phyloP scores from a whole-genome alignment of 1,284 basidiomycete species.

The Dichomitus squalens region DNA sequence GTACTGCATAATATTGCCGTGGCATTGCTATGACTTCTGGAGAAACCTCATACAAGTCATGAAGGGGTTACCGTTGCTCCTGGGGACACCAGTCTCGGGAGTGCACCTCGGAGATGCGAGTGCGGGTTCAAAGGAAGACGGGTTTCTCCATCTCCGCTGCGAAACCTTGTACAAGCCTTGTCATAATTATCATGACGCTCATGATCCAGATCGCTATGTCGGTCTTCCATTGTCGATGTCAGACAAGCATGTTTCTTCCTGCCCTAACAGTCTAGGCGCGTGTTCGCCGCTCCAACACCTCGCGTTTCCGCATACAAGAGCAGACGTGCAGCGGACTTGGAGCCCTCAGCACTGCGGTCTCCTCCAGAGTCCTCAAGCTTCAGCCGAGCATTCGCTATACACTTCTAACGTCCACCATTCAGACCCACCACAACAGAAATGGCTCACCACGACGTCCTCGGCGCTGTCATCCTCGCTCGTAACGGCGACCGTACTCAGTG shows the following conservation, averaged over 20 bases:
- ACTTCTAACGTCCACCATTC: neutral
- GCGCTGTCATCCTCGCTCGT: constrained; percentile 80
- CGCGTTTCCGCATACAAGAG: constrained; percentile 10
- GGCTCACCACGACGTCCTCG: constrained; percentile 66
- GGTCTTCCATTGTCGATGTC: neutral
- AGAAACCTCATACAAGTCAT: neutral
- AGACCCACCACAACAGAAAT: constrained; percentile 34
- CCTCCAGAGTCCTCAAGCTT: neutral
- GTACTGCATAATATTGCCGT: neutral
- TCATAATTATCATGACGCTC: neutral
- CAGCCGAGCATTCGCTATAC: neutral
- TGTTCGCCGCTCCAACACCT: constrained; percentile 8
- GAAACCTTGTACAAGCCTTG: constrained; percentile 5
- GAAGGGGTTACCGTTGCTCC: neutral
- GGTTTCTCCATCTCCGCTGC: constrained; percentile 10
- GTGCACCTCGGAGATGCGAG: neutral
- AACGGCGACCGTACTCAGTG: constrained; percentile 80
- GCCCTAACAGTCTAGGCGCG: constrained; percentile 6
- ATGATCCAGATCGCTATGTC: neutral
- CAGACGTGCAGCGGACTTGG: neutral
- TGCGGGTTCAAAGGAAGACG: neutral
- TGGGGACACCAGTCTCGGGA: neutral
- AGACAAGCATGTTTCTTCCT: neutral
- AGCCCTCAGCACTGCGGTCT: constrained; percentile 15
- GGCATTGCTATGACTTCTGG: neutral